These are phyloP conservation scores for Epichloe elymi DNA, from an alignment of 2,329 filamentous ascomycete genomes.

Conservation along the genomic window DNA sequence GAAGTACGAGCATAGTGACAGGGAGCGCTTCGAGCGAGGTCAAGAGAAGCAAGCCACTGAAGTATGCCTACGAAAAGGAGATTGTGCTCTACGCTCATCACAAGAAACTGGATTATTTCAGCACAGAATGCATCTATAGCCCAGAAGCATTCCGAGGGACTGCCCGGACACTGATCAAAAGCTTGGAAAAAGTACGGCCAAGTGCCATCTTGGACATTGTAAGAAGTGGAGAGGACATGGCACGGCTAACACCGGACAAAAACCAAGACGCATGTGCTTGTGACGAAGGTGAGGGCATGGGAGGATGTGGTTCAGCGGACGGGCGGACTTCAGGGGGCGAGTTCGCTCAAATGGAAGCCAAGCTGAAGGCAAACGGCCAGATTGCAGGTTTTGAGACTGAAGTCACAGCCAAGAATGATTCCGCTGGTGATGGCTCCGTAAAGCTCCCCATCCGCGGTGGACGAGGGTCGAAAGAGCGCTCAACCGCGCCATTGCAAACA, in stretches of 20 bases:
- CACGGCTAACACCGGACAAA: slow-evolving; percentile 45
- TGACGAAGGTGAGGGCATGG: slow-evolving; percentile 28
- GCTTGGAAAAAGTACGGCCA: slow-evolving; percentile 80
- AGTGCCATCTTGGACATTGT: slow-evolving; percentile 94
- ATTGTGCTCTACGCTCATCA: slow-evolving; percentile 97
- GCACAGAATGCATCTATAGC: slow-evolving; percentile 95
- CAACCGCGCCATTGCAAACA: slow-evolving; percentile 45
- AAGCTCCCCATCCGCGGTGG: slow-evolving; percentile 20
- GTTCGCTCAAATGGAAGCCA: slow-evolving; percentile 69
- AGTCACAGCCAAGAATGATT: slow-evolving; percentile 14
- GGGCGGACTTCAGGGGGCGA: slow-evolving; percentile 57
- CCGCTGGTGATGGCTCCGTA: slow-evolving; percentile 15
- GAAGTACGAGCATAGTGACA: slow-evolving; percentile 84
- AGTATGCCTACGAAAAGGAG: slow-evolving; percentile 98
- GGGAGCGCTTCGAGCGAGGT: slow-evolving; percentile 69
- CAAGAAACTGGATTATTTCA: slow-evolving; percentile 95
- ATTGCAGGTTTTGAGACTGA: slow-evolving; percentile 19
- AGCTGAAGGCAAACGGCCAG: slow-evolving; percentile 10
- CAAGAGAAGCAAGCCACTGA: slow-evolving; percentile 89
- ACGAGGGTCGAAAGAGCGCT: slow-evolving; percentile 15
- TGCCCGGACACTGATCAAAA: slow-evolving; percentile 85
- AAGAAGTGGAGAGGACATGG: slow-evolving; percentile 91
- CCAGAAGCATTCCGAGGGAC: slow-evolving; percentile 93
- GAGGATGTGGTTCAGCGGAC: slow-evolving; percentile 58
- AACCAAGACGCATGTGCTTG: slow-evolving; percentile 22